Evolutionary conservation across 1,139 yeast genomes (phyloP).

Genomic region (Taphrina sp.): DNA sequence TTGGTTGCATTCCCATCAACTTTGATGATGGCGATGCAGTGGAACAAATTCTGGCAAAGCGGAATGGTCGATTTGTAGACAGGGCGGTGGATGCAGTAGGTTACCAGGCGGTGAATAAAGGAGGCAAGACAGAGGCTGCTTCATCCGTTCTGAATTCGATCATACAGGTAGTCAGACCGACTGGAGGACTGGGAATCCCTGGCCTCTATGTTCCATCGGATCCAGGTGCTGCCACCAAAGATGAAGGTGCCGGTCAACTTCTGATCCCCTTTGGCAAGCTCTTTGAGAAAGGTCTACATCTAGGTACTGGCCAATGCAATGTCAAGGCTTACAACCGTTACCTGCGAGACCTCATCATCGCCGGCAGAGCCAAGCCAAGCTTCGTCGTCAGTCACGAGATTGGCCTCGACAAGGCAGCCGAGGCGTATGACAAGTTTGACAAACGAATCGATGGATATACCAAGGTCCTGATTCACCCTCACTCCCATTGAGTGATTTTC

Average conservation of each 20-base stretch:
- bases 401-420: constrained; percentile 3
- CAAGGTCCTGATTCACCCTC: constrained; percentile 18
- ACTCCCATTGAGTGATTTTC: constrained; percentile 10
- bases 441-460: constrained; percentile 24
- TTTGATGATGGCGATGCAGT: constrained; percentile 22
- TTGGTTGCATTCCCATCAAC: constrained; percentile 24
- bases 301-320: constrained; percentile 23
- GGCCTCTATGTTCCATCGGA: constrained; percentile 23
- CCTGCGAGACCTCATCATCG: constrained; percentile 18
- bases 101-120: constrained; percentile 13
- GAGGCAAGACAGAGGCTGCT: constrained; percentile 19
- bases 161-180: constrained; percentile 2
- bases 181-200: background rate
- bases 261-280: constrained; percentile 25
- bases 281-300: constrained; percentile 20
- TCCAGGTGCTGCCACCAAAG: constrained; percentile 18
- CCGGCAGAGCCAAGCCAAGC: constrained; percentile 21
- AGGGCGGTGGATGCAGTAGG: constrained; percentile 25
- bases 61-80: constrained; percentile 6
- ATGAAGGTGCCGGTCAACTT: constrained; percentile 1
- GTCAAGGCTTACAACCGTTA: constrained; percentile 23
- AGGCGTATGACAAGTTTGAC: constrained; percentile 25
- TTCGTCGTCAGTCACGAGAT: constrained; percentile 22
- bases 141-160: constrained; percentile 15
- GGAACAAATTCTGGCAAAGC: constrained; percentile 6